Percentiles rank a stretch among this genome's conserved stretches.
These are phyloP conservation scores for Termitomyces sp. DNA, from an alignment of 768 basidiomycete genomes.

Conservation along the genomic window DNA sequence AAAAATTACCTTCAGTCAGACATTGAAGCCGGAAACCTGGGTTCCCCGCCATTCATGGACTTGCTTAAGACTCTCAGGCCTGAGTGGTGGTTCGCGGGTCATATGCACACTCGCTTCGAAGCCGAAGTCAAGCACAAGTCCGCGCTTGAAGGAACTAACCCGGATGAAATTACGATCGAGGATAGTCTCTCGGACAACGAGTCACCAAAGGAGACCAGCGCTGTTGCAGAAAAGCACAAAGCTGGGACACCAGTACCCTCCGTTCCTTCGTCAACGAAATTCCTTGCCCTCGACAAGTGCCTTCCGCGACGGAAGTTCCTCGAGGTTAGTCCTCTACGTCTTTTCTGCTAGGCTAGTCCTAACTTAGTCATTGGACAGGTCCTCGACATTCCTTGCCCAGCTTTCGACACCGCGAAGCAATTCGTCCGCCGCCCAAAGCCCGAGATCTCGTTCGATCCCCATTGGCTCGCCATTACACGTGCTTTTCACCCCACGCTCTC, in stretches of 20 bases:
- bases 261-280: slow-evolving; percentile 50
- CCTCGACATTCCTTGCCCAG: slow-evolving; percentile 50
- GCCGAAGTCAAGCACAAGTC: slow-evolving; percentile 54
- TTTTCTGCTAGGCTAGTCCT: background rate
- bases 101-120: slow-evolving; percentile 85
- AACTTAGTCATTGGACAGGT: slow-evolving; percentile 52
- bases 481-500: slow-evolving; percentile 83
- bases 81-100: slow-evolving; percentile 89
- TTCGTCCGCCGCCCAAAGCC: slow-evolving; percentile 19
- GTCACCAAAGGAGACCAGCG: slow-evolving; percentile 28
- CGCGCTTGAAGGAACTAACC: slow-evolving; percentile 1
- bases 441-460: slow-evolving; percentile 71
- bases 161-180: slow-evolving; percentile 38
- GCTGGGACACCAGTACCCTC: slow-evolving; percentile 1
- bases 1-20: slow-evolving; percentile 80
- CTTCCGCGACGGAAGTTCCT: slow-evolving; percentile 71
- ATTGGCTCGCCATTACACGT: slow-evolving; percentile 93
- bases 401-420: slow-evolving; percentile 11
- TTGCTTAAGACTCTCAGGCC: slow-evolving; percentile 72
- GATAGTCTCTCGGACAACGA: slow-evolving; percentile 49
- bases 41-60: slow-evolving; percentile 83
- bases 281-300: slow-evolving; percentile 94
- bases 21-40: slow-evolving; percentile 61
- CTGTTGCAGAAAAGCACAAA: background rate
- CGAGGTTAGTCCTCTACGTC: slow-evolving; percentile 48